Percentiles rank a stretch among this genome's conserved stretches.
Conservation (phyloP, 768 basidiomycete genomes). For the Trametes cinnabarina region DNA sequence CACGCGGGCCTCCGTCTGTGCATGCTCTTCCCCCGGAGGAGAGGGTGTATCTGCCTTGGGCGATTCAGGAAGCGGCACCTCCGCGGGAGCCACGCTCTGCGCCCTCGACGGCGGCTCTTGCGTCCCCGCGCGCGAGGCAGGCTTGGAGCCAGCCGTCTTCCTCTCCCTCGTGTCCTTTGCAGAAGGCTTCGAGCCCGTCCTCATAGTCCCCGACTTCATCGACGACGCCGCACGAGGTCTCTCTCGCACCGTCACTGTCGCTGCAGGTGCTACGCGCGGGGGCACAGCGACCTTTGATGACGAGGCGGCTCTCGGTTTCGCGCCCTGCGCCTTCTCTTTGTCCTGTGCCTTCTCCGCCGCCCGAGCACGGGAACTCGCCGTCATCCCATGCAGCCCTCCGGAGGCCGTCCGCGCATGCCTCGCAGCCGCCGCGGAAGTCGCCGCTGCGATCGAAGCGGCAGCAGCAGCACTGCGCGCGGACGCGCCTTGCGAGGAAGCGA, state of each 20-base stretch:
- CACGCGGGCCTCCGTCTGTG: neutral
- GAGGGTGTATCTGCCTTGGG: neutral
- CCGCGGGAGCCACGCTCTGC: slow-evolving; percentile 5
- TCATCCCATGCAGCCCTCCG: neutral
- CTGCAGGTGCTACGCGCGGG: neutral
- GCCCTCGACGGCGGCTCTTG: slow-evolving; percentile 5
- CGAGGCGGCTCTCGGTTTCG: neutral
- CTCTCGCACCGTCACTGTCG: slow-evolving; percentile 14
- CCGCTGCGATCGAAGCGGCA: neutral
- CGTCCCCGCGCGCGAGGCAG: slow-evolving; percentile 6
- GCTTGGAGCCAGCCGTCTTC: neutral
- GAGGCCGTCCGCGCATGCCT: neutral
- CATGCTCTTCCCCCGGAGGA: neutral
- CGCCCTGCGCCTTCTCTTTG: slow-evolving; percentile 1
- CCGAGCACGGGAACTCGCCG: slow-evolving; percentile 12
- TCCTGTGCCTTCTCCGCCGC: slow-evolving; percentile 3
- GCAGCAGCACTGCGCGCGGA: neutral
- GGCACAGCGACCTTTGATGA: neutral
- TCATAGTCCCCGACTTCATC: neutral
- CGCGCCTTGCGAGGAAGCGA: slow-evolving; percentile 11
- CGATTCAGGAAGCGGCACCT: slow-evolving; percentile 15
- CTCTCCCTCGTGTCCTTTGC: neutral
- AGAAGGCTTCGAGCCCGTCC: neutral
- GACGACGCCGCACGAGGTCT: neutral
- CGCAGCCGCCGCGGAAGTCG: neutral